Percentiles rank a stretch among this genome's conserved stretches.
phyloP scores from a whole-genome alignment of 2,329 filamentous ascomycete species.

The Setomelanomma holmii region DNA sequence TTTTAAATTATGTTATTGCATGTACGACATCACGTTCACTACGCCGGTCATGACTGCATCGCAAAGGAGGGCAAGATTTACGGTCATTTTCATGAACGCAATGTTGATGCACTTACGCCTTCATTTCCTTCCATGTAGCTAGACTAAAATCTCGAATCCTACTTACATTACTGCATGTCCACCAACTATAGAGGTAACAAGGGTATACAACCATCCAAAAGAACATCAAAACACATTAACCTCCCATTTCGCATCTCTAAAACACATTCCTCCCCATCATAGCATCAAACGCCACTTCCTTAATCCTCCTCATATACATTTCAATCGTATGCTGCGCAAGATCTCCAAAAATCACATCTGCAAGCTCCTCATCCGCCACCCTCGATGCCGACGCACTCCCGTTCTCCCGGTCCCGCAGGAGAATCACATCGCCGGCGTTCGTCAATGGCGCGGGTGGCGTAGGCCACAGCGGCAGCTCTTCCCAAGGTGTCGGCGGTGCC shows the following conservation, averaged over 20 bases:
- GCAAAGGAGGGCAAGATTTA: not conserved
- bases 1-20: too few species aligned
- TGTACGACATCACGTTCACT: too few species aligned
- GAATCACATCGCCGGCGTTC: not conserved
- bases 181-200: too few species aligned
- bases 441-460: conserved; percentile 2
- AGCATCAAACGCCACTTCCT: conserved; percentile 2
- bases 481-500: conserved; percentile 1
- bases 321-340: conserved; percentile 1
- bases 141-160: too few species aligned
- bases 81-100: not conserved
- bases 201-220: too few species aligned
- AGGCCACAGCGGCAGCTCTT: conserved; percentile 3
- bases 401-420: conserved; percentile 1
- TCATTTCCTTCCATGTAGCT: not conserved
- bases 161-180: too few species aligned
- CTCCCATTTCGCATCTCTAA: not conserved
- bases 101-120: too few species aligned
- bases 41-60: not conserved
- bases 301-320: conserved; percentile 1
- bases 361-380: not conserved
- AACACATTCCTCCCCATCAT: not conserved
- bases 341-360: conserved; percentile 6
- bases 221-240: too few species aligned
- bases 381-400: not conserved